Evolutionary conservation across 768 basidiomycete species (phyloP).

Genomic region (Trametes cubensis): DNA sequence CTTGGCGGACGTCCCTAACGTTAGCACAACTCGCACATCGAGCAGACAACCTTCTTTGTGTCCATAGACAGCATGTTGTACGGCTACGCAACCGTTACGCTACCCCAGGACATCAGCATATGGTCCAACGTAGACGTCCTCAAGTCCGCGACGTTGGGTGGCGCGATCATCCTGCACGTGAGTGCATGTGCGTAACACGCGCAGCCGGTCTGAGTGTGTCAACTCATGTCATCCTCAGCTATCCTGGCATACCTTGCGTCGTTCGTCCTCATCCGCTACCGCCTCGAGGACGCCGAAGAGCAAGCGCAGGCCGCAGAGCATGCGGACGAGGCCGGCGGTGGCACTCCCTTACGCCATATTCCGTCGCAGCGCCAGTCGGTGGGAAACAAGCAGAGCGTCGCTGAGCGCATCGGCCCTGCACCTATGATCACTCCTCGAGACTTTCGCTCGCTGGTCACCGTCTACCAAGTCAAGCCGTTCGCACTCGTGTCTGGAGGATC

Average conservation of each 20-base stretch:
- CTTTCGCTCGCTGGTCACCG: constrained; percentile 26
- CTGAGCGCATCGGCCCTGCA: neutral
- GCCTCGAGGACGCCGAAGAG: constrained; percentile 51
- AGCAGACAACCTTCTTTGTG: constrained; percentile 64
- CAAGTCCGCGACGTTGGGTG: constrained; percentile 19
- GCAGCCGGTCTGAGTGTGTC: neutral
- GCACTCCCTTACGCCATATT: neutral
- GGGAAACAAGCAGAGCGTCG: neutral
- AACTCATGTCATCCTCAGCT: constrained; percentile 30
- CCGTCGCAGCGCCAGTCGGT: neutral
- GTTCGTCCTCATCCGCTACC: constrained; percentile 58
- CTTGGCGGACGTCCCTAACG: neutral
- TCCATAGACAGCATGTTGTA: constrained; percentile 59
- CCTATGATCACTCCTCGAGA: neutral
- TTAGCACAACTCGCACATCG: neutral
- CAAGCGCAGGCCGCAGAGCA: constrained; percentile 1
- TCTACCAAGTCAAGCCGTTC: constrained; percentile 27
- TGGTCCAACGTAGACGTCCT: constrained; percentile 22
- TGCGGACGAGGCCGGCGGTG: neutral
- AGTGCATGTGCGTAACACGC: constrained; percentile 46
- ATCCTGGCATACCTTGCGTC: constrained; percentile 55
- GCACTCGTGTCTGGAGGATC: neutral
- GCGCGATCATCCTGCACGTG: constrained; percentile 43
- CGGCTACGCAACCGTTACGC: constrained; percentile 17
- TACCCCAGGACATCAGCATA: constrained; percentile 29